These are phyloP conservation scores for Aspergillus nomiae DNA, from an alignment of 2,329 filamentous ascomycete genomes.

Conservation along the genomic window DNA sequence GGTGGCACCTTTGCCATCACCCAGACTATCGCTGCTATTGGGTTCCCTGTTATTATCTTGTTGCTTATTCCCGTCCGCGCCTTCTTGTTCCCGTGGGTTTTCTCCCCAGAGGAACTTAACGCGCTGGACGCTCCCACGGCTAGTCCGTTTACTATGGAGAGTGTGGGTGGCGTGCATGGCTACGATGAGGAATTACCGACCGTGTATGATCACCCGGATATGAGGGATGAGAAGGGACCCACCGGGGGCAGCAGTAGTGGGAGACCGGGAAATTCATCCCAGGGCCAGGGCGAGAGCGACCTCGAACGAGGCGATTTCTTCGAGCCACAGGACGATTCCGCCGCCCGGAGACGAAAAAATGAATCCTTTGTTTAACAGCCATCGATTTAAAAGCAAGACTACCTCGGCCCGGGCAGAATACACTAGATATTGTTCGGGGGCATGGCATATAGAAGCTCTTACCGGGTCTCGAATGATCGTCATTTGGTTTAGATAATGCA, in stretches of 20 bases:
- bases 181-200: neutral
- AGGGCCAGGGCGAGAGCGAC: neutral
- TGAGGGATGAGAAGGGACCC: neutral
- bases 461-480: neutral
- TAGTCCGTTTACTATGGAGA: slow-evolving; percentile 74
- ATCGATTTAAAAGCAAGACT: neutral
- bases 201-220: neutral
- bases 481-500: neutral
- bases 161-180: slow-evolving; percentile 66
- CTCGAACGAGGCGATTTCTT: neutral
- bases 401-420: neutral
- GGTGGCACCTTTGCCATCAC: slow-evolving; percentile 80
- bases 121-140: slow-evolving; percentile 73
- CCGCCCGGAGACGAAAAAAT: neutral
- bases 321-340: neutral
- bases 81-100: slow-evolving; percentile 63
- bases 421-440: neutral
- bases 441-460: neutral
- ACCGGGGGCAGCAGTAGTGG: neutral
- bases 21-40: slow-evolving; percentile 79
- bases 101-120: slow-evolving; percentile 62
- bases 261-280: neutral
- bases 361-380: neutral
- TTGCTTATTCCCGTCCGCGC: slow-evolving; percentile 68
- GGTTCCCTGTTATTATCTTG: slow-evolving; percentile 75